Percentiles rank a stretch among this genome's conserved stretches.
These are phyloP conservation scores for Talaromyces amestolkiae DNA, from an alignment of 2,329 filamentous ascomycete genomes.

Conservation along the genomic window DNA sequence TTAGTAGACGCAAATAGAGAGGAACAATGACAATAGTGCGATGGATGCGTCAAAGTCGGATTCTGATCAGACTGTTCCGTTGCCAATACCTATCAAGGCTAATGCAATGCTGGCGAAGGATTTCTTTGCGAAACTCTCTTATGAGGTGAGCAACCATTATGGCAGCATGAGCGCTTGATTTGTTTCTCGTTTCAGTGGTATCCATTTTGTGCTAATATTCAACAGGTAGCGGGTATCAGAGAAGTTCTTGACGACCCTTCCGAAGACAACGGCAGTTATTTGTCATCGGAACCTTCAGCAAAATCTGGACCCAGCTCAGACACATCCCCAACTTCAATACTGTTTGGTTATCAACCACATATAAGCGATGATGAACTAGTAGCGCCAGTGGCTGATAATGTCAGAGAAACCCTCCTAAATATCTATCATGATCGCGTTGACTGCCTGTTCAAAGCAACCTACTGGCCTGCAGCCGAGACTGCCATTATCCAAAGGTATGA, in stretches of 20 bases:
- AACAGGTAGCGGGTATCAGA: conserved; percentile 7
- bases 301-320: not conserved
- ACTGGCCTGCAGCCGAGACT: conserved; percentile 2
- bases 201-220: not conserved
- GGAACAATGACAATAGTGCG: not conserved
- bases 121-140: conserved; percentile 4
- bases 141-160: not conserved
- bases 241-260: not conserved
- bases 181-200: not conserved
- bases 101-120: conserved; percentile 3
- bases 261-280: not conserved
- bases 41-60: not conserved
- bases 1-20: not conserved
- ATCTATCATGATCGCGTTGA: conserved; percentile 7
- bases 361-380: not conserved
- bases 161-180: not conserved
- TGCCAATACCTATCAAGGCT: conserved; percentile 3
- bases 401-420: not conserved
- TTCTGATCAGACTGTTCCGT: not conserved
- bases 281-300: not conserved
- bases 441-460: conserved; percentile 8
- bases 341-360: not conserved
- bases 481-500: not conserved
- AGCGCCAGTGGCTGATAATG: not conserved
- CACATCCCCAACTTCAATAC: not conserved